Evolutionary conservation across 805 yeast genomes (phyloP).

Genomic region (Pichia phayaonensis): DNA sequence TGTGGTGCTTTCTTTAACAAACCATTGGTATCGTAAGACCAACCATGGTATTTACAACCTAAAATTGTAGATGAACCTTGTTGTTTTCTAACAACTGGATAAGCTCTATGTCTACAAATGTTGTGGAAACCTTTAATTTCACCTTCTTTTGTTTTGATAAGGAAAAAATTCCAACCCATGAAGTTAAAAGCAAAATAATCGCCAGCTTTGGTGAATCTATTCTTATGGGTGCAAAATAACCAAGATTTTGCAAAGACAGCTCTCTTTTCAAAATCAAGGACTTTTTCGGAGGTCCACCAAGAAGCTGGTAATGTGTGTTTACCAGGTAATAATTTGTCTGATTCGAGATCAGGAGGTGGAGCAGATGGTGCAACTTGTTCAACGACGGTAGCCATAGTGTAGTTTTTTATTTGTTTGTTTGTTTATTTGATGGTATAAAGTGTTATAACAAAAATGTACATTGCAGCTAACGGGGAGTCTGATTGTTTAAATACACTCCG

Average conservation of each 20-base stretch:
- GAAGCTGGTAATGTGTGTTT: slow-evolving; percentile 55
- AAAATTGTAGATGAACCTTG: slow-evolving; percentile 50
- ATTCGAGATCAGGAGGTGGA: slow-evolving; percentile 23
- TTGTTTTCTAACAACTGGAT: slow-evolving; percentile 52
- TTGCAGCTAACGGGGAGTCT: neutral
- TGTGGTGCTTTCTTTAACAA: slow-evolving; percentile 54
- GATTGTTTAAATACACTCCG: neutral
- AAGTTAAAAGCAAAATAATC: slow-evolving; percentile 46
- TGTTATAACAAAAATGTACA: too few species aligned
- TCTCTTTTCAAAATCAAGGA: slow-evolving; percentile 51
- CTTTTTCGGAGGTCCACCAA: slow-evolving; percentile 57
- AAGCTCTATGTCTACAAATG: slow-evolving; percentile 59
- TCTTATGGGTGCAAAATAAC: slow-evolving; percentile 45
- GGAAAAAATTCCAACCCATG: slow-evolving; percentile 47
- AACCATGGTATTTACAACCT: slow-evolving; percentile 59
- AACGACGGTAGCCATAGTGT: slow-evolving; percentile 9
- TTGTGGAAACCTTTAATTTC: slow-evolving; percentile 54
- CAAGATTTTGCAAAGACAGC: slow-evolving; percentile 50
- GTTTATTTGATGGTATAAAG: neutral
- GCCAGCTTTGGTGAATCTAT: slow-evolving; percentile 50
- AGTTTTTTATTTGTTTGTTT: neutral
- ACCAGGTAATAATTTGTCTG: slow-evolving; percentile 31
- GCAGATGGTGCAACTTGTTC: slow-evolving; percentile 20
- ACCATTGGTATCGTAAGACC: slow-evolving; percentile 61
- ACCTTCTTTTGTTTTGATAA: slow-evolving; percentile 47